Conservation (phyloP, 1,284 basidiomycete species). For the Somion occarium region DNA sequence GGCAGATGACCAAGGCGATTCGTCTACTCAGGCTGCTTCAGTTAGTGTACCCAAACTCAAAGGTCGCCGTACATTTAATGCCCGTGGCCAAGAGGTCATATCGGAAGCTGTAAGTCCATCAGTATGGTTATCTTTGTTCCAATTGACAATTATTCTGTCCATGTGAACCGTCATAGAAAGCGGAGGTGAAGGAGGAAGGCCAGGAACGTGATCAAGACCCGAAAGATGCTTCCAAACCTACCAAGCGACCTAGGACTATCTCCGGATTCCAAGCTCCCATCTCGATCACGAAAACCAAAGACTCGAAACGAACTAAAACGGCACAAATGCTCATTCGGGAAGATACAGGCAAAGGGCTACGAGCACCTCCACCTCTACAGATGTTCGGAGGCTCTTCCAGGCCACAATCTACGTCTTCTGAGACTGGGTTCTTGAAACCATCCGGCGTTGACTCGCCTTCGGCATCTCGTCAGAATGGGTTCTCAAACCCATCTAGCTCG, state of each 20-base stretch:
- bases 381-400: constrained; percentile 39
- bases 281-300: constrained; percentile 15
- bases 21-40: constrained; percentile 10
- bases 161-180: too few relatives aligned
- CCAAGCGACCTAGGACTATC: constrained; percentile 18
- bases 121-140: constrained; percentile 6
- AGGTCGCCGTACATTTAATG: constrained; percentile 41
- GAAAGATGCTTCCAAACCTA: background rate
- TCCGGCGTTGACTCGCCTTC: constrained; percentile 43
- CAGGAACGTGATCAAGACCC: background rate
- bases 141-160: background rate
- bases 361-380: constrained; percentile 15
- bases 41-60: constrained; percentile 27
- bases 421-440: constrained; percentile 45
- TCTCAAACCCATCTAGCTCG: background rate
- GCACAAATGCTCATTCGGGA: constrained; percentile 51
- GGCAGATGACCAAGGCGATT: constrained; percentile 19
- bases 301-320: constrained; percentile 32
- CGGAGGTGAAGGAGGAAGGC: background rate
- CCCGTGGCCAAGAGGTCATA: constrained; percentile 34
- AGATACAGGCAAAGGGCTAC: constrained; percentile 27
- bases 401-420: constrained; percentile 6
- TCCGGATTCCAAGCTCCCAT: constrained; percentile 25
- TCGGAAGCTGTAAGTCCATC: constrained; percentile 18
- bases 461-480: background rate